Conservation (phyloP, 345 rosid genomes). For the Kernera saxatilis region DNA sequence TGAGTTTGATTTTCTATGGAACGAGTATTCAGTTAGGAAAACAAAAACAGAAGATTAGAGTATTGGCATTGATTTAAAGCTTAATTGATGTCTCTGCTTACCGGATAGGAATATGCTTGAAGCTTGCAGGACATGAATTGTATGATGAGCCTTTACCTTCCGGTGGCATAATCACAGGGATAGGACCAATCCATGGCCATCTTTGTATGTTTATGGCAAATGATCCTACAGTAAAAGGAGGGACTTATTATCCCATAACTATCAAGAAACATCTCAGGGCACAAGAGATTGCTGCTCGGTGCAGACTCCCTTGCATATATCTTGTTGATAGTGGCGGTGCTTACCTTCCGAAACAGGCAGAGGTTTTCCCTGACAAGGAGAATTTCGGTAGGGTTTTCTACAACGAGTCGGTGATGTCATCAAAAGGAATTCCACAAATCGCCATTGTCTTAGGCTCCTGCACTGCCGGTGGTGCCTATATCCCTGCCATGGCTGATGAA, state of each 20-base stretch:
- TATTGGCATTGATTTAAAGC: not conserved
- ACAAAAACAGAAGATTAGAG: not conserved
- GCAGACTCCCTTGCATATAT: slow-evolving; percentile 84
- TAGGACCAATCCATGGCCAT: slow-evolving; percentile 86
- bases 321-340: slow-evolving; percentile 98
- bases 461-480: slow-evolving; percentile 97
- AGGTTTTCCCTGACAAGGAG: slow-evolving; percentile 93
- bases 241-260: slow-evolving; percentile 91
- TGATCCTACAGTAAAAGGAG: slow-evolving; percentile 97
- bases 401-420: slow-evolving; percentile 89
- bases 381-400: slow-evolving; percentile 93
- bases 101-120: slow-evolving; percentile 34
- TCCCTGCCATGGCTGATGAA: slow-evolving; percentile 98
- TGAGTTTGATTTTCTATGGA: not conserved
- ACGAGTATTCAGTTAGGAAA: not conserved
- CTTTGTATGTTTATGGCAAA: slow-evolving; percentile 96
- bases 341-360: slow-evolving; percentile 94
- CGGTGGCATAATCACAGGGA: slow-evolving; percentile 83
- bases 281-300: slow-evolving; percentile 87
- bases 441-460: slow-evolving; percentile 93
- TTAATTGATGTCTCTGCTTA: slow-evolving; percentile 28
- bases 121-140: slow-evolving; percentile 97
- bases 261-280: slow-evolving; percentile 96
- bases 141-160: slow-evolving; percentile 82
- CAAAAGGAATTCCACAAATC: slow-evolving; percentile 89